Evolutionary conservation across 306 rosid species (phyloP).

Genomic region (Gynostemma pentaphyllum): DNA sequence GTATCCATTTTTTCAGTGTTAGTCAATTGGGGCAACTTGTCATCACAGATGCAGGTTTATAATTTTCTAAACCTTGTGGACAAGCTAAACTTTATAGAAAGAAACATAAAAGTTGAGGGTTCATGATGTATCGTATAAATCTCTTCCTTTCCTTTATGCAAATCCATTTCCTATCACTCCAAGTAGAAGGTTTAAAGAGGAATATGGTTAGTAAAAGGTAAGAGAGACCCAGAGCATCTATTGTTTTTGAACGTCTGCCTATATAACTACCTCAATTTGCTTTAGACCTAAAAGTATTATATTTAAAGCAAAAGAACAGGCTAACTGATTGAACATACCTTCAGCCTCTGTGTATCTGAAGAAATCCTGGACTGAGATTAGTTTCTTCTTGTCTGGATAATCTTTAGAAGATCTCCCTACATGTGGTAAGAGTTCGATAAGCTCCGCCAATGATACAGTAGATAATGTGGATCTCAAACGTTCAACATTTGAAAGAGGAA

Average conservation of each 20-base stretch:
- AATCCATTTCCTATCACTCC: not conserved
- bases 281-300: not conserved
- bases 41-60: not conserved
- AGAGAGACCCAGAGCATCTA: not conserved
- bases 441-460: constrained; percentile 75
- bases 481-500: constrained; percentile 94
- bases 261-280: not conserved
- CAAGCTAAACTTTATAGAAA: not conserved
- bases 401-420: constrained; percentile 68
- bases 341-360: constrained; percentile 97
- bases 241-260: not conserved
- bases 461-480: constrained; percentile 87
- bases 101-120: not conserved
- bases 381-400: constrained; percentile 93
- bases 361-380: constrained; percentile 89
- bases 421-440: constrained; percentile 83
- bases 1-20: not conserved
- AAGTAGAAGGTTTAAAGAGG: not conserved
- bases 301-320: constrained; percentile 11
- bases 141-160: not conserved
- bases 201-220: not conserved
- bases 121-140: not conserved
- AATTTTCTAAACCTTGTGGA: not conserved
- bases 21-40: not conserved
- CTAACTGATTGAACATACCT: constrained; percentile 42